Conservation (phyloP, 106 monocot species). For the Platanthera guangdongensis region DNA sequence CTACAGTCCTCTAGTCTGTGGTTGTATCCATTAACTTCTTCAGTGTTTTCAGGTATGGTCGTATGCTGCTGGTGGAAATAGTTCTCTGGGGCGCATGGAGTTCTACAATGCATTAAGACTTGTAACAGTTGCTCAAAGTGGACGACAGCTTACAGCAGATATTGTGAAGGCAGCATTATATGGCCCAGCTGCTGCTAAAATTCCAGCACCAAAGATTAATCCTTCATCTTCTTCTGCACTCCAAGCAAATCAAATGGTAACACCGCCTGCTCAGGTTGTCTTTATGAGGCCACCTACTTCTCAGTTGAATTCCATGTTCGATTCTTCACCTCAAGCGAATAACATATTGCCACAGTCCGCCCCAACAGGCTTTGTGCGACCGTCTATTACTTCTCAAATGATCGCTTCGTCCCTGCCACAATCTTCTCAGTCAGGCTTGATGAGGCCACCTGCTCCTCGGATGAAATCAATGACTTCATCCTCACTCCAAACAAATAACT, state of each 20-base stretch:
- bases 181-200: constrained; percentile 87
- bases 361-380: constrained; percentile 6
- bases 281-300: constrained; percentile 5
- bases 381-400: constrained; percentile 1
- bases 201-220: constrained; percentile 78
- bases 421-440: not conserved
- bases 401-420: constrained; percentile 5
- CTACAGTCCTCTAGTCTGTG: not conserved
- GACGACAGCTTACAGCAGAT: constrained; percentile 63
- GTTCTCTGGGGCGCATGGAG: constrained; percentile 78
- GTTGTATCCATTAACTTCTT: not conserved
- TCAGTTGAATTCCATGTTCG: constrained; percentile 8
- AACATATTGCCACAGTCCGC: not conserved
- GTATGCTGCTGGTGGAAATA: constrained; percentile 49
- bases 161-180: constrained; percentile 81
- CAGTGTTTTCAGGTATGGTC: constrained; percentile 5
- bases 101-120: constrained; percentile 81
- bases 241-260: constrained; percentile 1
- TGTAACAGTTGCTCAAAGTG: constrained; percentile 89
- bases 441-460: constrained; percentile 42
- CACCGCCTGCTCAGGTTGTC: not conserved
- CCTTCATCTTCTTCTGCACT: constrained; percentile 8
- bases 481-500: constrained; percentile 10
- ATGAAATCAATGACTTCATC: constrained; percentile 37
- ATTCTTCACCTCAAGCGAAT: constrained; percentile 11